Percentiles rank a stretch among this genome's conserved stretches.
Conservation (phyloP, 2,329 filamentous ascomycete species). For the Fusarium keratoplasticum region DNA sequence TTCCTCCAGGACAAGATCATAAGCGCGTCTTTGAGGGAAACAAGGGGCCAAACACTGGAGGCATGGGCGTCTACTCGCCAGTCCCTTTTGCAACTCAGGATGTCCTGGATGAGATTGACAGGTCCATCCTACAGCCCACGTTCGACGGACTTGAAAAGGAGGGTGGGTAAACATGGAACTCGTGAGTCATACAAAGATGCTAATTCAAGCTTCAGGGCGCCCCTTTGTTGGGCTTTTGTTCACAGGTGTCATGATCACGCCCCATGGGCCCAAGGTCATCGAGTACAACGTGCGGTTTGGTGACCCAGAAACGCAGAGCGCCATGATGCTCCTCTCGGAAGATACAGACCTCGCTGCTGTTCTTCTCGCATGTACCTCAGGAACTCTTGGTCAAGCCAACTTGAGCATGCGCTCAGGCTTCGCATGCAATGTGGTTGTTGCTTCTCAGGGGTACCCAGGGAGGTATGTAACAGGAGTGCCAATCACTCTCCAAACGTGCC, state of each 20-base stretch:
- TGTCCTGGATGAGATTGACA: slow-evolving; percentile 68
- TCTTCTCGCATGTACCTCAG: slow-evolving; percentile 82
- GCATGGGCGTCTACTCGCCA: slow-evolving; percentile 80
- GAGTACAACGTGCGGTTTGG: slow-evolving; percentile 94
- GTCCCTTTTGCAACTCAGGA: slow-evolving; percentile 66
- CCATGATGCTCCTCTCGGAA: slow-evolving; percentile 77
- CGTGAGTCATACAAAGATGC: neutral
- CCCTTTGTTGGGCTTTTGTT: slow-evolving; percentile 78
- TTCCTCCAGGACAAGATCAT: slow-evolving; percentile 79
- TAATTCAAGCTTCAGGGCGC: slow-evolving; percentile 10
- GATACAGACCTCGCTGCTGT: slow-evolving; percentile 86
- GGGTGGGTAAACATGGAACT: slow-evolving; percentile 48
- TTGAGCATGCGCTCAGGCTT: slow-evolving; percentile 73
- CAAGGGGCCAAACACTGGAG: slow-evolving; percentile 77
- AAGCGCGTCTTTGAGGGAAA: slow-evolving; percentile 78
- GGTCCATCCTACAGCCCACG: slow-evolving; percentile 70
- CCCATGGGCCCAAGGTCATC: slow-evolving; percentile 78
- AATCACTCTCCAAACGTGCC: slow-evolving; percentile 53
- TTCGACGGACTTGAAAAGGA: slow-evolving; percentile 71
- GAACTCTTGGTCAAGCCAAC: slow-evolving; percentile 71
- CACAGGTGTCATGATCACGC: slow-evolving; percentile 87
- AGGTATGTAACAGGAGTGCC: slow-evolving; percentile 78
- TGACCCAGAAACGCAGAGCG: slow-evolving; percentile 87
- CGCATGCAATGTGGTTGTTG: slow-evolving; percentile 86
- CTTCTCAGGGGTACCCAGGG: slow-evolving; percentile 86